Percentiles rank a stretch among this genome's conserved stretches.
These are phyloP conservation scores for Lepiota venenata DNA, from an alignment of 768 basidiomycete species.

Conservation along the genomic window DNA sequence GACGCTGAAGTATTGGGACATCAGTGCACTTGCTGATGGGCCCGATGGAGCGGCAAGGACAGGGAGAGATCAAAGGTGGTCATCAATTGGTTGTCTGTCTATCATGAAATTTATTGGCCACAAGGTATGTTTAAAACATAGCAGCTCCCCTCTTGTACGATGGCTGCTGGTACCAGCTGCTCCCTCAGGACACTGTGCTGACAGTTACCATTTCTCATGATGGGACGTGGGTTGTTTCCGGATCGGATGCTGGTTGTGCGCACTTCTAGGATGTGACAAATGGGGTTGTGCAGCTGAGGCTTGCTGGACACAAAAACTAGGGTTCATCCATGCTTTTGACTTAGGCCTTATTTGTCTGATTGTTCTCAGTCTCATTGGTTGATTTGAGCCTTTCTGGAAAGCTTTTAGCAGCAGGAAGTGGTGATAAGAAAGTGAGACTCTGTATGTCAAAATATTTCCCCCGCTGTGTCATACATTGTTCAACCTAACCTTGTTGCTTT, in stretches of 20 bases:
- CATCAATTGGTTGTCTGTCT: constrained; percentile 36
- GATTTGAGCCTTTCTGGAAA: constrained; percentile 29
- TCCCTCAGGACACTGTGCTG: constrained; percentile 49
- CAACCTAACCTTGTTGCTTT: no score
- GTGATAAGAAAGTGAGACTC: constrained; percentile 31
- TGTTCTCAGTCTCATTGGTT: constrained; percentile 24
- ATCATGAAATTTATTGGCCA: constrained; percentile 81
- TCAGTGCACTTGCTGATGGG: constrained; percentile 70
- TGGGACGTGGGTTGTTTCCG: constrained; percentile 77
- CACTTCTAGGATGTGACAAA: constrained; percentile 70
- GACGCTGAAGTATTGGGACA: constrained; percentile 82
- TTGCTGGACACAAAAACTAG: constrained; percentile 44
- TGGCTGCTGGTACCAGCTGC: constrained; percentile 34
- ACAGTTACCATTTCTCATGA: constrained; percentile 64
- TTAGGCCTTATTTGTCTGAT: not conserved
- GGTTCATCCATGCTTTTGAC: constrained; percentile 8
- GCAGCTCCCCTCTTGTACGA: constrained; percentile 32
- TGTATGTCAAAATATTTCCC: constrained; percentile 19
- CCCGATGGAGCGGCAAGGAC: constrained; percentile 24
- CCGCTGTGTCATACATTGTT: not conserved
- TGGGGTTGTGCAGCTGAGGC: constrained; percentile 67
- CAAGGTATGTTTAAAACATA: constrained; percentile 49
- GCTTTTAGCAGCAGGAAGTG: constrained; percentile 28
- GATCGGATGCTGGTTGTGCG: constrained; percentile 74
- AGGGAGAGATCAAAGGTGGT: constrained; percentile 63